Conservation (phyloP, 192 early-diverging fungal species). For the Lobosporangium transversale region DNA sequence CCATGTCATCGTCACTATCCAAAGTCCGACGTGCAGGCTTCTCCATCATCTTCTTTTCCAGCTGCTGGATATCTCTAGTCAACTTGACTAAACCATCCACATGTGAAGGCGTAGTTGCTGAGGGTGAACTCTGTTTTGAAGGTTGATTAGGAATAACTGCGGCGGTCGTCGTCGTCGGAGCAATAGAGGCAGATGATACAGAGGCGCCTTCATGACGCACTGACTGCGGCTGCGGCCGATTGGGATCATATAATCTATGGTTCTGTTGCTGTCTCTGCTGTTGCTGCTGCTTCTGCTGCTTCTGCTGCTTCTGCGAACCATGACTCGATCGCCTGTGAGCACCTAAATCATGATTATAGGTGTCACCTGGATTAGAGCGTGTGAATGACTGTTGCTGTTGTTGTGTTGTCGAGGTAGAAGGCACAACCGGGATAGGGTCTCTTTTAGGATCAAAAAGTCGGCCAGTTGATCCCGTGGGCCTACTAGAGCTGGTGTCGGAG, state of each 20-base stretch:
- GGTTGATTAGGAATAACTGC: background rate
- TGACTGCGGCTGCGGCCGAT: slow-evolving; percentile 43
- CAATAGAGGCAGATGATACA: background rate
- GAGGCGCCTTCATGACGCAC: background rate
- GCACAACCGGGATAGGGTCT: slow-evolving; percentile 40
- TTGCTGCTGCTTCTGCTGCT: slow-evolving; percentile 12
- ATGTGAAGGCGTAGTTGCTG: slow-evolving; percentile 8
- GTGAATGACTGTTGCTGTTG: background rate
- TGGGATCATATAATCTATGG: slow-evolving; percentile 32
- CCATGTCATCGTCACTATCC: slow-evolving; percentile 40
- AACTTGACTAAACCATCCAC: slow-evolving; percentile 26
- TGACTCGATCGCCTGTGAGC: background rate
- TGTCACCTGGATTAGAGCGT: slow-evolving; percentile 9
- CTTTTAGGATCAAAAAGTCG: slow-evolving; percentile 44
- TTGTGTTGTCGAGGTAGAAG: slow-evolving; percentile 7
- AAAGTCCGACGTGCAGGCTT: slow-evolving; percentile 33
- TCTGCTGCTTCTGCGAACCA: slow-evolving; percentile 9
- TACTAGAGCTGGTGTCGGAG: slow-evolving; percentile 2
- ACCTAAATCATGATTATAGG: slow-evolving; percentile 10
- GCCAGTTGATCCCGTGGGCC: slow-evolving; percentile 10
- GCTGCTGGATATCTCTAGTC: slow-evolving; percentile 50
- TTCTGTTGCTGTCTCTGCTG: slow-evolving; percentile 18
- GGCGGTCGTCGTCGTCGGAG: background rate
- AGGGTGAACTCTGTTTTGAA: slow-evolving; percentile 7
- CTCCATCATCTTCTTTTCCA: slow-evolving; percentile 50